A percentile compares a stretch with the other conserved stretches of the same genome.
These are phyloP conservation scores for Acanthamoeba lenticulata DNA, from an alignment of 208 protist genomes.

Conservation along the genomic window DNA sequence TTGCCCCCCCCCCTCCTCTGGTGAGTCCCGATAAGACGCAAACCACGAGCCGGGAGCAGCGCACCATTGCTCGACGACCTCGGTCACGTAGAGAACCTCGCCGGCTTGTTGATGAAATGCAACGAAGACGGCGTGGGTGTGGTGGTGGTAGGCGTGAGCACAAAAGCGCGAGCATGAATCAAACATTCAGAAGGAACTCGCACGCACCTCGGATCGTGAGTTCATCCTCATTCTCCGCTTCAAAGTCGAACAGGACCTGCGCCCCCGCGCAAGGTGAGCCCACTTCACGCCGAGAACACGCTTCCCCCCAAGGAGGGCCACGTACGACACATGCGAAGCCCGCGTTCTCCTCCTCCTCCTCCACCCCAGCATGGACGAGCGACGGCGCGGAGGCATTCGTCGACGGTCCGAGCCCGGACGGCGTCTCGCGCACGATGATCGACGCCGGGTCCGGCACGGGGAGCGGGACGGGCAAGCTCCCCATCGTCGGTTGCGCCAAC, in stretches of 20 bases:
- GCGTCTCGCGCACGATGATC: not conserved
- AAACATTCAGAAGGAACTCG: not conserved
- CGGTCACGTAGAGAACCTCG: not conserved
- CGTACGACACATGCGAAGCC: not conserved
- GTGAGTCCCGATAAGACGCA: not conserved
- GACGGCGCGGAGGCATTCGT: not conserved
- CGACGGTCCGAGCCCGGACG: not conserved
- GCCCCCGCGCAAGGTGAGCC: not conserved
- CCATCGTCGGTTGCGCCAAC: not conserved
- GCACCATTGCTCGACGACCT: not conserved
- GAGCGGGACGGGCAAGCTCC: not conserved
- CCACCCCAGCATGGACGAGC: not conserved
- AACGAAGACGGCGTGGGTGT: not conserved
- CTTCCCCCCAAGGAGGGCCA: too few species aligned
- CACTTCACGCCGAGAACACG: not conserved
- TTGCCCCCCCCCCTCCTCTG: not conserved
- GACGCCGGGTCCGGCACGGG: not conserved
- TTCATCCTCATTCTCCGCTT: slow-evolving; percentile 35
- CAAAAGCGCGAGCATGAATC: not conserved
- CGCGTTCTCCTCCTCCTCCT: not conserved
- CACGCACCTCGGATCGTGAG: slow-evolving; percentile 32
- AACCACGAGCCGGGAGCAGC: not conserved
- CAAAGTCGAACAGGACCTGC: slow-evolving; percentile 30
- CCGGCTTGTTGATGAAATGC: not conserved
- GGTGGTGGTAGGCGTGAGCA: not conserved